phyloP scores from a whole-genome alignment of 2,329 filamentous ascomycete species.

The Malbranchea zuffiana region DNA sequence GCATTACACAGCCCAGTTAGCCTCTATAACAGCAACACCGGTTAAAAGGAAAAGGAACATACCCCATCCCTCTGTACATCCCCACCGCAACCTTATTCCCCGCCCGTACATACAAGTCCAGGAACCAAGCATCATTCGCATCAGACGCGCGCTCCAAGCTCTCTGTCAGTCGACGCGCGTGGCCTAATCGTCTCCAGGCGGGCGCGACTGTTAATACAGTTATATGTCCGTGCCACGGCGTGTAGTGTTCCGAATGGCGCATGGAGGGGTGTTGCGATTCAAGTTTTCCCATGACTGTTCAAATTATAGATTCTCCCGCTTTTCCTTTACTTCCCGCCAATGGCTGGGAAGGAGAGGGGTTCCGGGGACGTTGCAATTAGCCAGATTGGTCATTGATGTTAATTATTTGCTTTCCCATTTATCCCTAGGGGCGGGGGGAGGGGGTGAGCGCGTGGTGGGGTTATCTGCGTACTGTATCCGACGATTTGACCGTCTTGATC shows the following conservation, averaged over 20 bases:
- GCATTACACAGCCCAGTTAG: constrained; percentile 1
- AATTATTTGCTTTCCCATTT: neutral
- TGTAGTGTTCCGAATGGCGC: constrained; percentile 70
- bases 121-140: constrained; percentile 79
- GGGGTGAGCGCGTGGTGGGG: neutral
- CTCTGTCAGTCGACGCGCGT: constrained; percentile 72
- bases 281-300: constrained; percentile 85
- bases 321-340: neutral
- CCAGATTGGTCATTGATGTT: neutral
- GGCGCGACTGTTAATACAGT: constrained; percentile 90
- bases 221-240: constrained; percentile 99
- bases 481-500: constrained; percentile 79
- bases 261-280: constrained; percentile 72
- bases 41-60: constrained; percentile 18
- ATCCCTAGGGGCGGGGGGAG: neutral
- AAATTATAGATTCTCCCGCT: neutral
- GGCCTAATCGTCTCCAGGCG: constrained; percentile 69
- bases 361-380: too few species aligned
- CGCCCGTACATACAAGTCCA: constrained; percentile 84
- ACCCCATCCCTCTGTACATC: constrained; percentile 85
- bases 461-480: constrained; percentile 67
- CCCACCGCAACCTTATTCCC: constrained; percentile 79
- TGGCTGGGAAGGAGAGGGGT: too few species aligned
- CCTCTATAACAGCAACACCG: neutral
- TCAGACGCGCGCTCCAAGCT: constrained; percentile 75